These are phyloP conservation scores for Penicillium lividum DNA, from an alignment of 495 filamentous ascomycete species.

Conservation along the genomic window DNA sequence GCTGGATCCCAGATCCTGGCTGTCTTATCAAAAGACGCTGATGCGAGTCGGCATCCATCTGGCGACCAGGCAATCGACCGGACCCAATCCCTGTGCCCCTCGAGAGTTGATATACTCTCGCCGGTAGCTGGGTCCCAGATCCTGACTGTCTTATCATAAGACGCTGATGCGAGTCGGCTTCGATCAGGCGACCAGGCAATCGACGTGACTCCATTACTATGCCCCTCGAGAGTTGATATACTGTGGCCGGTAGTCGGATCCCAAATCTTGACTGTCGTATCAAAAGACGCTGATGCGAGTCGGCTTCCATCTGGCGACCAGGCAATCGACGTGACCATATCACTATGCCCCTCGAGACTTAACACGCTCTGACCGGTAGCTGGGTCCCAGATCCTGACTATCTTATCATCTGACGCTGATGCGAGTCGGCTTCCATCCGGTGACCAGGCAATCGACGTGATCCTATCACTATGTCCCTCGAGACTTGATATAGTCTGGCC, in stretches of 20 bases:
- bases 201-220: neutral
- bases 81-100: constrained; percentile 6
- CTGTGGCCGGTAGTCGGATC: constrained; percentile 7
- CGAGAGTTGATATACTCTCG: constrained; percentile 4
- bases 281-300: constrained; percentile 2
- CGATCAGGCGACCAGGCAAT: constrained; percentile 9
- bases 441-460: constrained; percentile 12
- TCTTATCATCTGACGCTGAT: constrained; percentile 8
- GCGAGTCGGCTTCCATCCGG: constrained; percentile 9
- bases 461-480: constrained; percentile 9
- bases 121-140: constrained; percentile 15
- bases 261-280: constrained; percentile 10
- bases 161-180: constrained; percentile 14
- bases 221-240: constrained; percentile 1
- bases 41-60: too few species aligned
- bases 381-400: constrained; percentile 3
- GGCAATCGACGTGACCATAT: neutral
- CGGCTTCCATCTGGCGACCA: constrained; percentile 9
- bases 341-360: constrained; percentile 3
- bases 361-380: constrained; percentile 3
- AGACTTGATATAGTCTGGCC: constrained; percentile 15
- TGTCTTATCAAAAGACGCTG: too few species aligned
- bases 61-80: constrained; percentile 8
- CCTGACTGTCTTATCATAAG: constrained; percentile 9
- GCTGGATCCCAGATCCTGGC: constrained; percentile 11